Base-by-base conservation (phyloP, 2,329 filamentous ascomycete species). In the Plenodomus lindquistii region DNA sequence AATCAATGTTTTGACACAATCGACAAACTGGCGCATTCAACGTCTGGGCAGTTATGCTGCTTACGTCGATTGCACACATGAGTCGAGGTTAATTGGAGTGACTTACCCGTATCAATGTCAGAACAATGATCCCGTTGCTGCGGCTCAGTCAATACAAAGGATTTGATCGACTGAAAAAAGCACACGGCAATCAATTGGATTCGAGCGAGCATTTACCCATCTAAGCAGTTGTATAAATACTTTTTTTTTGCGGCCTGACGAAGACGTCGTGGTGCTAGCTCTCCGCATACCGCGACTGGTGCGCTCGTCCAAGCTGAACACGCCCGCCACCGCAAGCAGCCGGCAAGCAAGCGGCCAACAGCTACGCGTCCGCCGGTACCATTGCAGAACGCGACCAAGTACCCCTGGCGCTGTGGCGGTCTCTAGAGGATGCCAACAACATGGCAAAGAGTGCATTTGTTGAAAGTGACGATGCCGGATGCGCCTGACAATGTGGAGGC, bases 401-500 rank as follows among this genome's bases (percentile, higher is more conserved):
- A 31, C 15, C 6, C 27, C 27, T 31, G 27, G 11, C 27, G 27
- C 15, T 48, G 45, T 39, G 42, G 48, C 45, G 41, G 49, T 48
- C 41, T 45, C 49, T 41, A 45, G 56, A 62, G 59, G 54, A 40
- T 50, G 53, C 50, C 58, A 49, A 57, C 52, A 63, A 57, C 52
- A 63, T 55, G 59, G 59, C 62, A 22, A 56, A 54, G 48, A 50
- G 52, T 57, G 54, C 51, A 64, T 62, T 60, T 64, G 61, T 65
- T 59, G 54, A 58, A 39, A 57, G 59, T 48, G 55, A 56, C 52
- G 48, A 55, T 41, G 46, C 51, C 47, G 50, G 58, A 55, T 43
- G 55, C 55, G 62, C 60, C 55, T 55, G 54, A 62, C 55, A 62
- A 48, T 50, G 57, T 55, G 50, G 56, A 53, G 53, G 52, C 52